A percentile compares a stretch with the other conserved stretches of the same genome.
These are phyloP conservation scores for Beta corolliflora DNA, from an alignment of 179 eudicot genomes.

Conservation along the genomic window DNA sequence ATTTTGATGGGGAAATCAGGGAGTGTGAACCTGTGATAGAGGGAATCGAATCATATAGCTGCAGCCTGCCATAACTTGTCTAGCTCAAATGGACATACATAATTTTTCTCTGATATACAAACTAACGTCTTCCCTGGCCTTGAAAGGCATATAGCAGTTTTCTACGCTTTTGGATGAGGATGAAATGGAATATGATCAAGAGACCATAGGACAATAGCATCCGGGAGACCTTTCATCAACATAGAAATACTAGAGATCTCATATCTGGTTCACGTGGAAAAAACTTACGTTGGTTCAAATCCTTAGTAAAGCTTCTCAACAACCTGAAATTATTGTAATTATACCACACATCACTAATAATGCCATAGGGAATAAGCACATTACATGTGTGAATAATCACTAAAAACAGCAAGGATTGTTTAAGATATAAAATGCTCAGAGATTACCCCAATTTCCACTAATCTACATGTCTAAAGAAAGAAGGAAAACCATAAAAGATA, in stretches of 20 bases:
- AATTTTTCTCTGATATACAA: conserved; percentile 53
- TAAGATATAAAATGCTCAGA: too few species aligned
- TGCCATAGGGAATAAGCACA: too few species aligned
- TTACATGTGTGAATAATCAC: too few species aligned
- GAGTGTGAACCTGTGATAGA: conserved; percentile 70
- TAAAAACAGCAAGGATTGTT: too few species aligned
- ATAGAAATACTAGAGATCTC: conserved; percentile 52
- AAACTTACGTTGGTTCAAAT: background rate
- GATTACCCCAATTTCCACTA: too few species aligned
- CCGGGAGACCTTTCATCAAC: conserved; percentile 84
- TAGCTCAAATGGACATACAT: conserved; percentile 83
- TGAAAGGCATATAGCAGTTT: conserved; percentile 61
- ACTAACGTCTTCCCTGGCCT: conserved; percentile 68
- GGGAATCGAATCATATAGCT: conserved; percentile 60
- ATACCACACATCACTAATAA: background rate
- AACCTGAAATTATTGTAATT: conserved; percentile 22
- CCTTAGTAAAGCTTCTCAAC: conserved; percentile 6
- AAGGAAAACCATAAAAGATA: too few species aligned
- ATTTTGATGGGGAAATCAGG: conserved; percentile 75
- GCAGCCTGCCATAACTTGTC: conserved; percentile 66
- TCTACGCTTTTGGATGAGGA: conserved; percentile 78
- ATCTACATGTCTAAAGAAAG: too few species aligned
- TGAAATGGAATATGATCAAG: conserved; percentile 78
- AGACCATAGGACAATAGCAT: conserved; percentile 82
- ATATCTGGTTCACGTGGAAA: conserved; percentile 7